Evolutionary conservation across 352 stramenopile species (phyloP).

Genomic region (Pythium brassicae): DNA sequence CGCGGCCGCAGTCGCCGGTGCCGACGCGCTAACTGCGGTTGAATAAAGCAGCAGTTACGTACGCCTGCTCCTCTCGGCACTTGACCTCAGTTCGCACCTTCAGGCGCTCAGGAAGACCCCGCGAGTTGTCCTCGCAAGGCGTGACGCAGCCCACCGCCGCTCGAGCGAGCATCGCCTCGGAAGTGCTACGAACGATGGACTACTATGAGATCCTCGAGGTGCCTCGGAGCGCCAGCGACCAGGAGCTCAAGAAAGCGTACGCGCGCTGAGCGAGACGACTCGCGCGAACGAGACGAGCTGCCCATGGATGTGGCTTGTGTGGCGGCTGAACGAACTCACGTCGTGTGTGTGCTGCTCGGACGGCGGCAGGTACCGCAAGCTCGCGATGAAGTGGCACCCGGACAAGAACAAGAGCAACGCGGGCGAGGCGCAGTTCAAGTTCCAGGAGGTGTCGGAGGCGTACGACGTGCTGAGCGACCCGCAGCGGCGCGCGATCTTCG

Average conservation of each 20-base stretch:
- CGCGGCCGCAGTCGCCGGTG: too few relatives aligned
- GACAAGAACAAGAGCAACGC: conserved; percentile 93
- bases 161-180: too few relatives aligned
- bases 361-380: conserved; percentile 81
- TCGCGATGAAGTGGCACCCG: conserved; percentile 93
- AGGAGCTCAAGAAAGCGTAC: conserved; percentile 93
- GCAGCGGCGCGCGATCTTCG: conserved; percentile 89
- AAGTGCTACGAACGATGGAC: too few relatives aligned
- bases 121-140: too few relatives aligned
- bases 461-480: conserved; percentile 94
- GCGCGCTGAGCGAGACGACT: not conserved
- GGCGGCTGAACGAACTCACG: too few relatives aligned
- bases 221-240: conserved; percentile 61
- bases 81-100: too few relatives aligned
- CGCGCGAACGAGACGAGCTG: not conserved
- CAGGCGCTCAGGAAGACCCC: too few relatives aligned
- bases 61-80: too few relatives aligned
- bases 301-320: too few relatives aligned
- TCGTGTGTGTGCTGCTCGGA: not conserved
- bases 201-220: conserved; percentile 92
- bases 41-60: not conserved
- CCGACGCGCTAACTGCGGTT: conserved; percentile 1
- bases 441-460: conserved; percentile 94
- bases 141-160: too few relatives aligned
- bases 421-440: conserved; percentile 86